These are phyloP conservation scores for Penicillium dipodomyicola DNA, from an alignment of 495 filamentous ascomycete species.

Conservation along the genomic window DNA sequence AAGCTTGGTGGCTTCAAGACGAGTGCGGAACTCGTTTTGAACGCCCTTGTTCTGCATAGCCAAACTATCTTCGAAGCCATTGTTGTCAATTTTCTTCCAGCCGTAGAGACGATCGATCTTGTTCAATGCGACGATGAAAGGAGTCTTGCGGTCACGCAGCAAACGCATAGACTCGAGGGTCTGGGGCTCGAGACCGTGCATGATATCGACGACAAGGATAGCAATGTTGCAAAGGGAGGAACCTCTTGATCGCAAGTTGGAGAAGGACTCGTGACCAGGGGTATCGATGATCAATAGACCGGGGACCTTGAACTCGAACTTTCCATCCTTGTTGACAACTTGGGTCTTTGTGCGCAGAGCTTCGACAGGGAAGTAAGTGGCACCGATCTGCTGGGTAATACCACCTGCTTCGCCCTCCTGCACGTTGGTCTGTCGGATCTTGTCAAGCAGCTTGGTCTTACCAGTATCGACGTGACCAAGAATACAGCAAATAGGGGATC, in stretches of 20 bases:
- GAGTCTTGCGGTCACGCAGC: slow-evolving; percentile 89
- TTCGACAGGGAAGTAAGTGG: slow-evolving; percentile 98
- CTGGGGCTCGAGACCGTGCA: slow-evolving; percentile 98
- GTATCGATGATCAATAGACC: slow-evolving; percentile 98
- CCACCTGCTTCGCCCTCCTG: slow-evolving; percentile 99
- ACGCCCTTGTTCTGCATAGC: slow-evolving; percentile 88
- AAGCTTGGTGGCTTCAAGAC: slow-evolving; percentile 86
- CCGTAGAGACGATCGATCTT: slow-evolving; percentile 99
- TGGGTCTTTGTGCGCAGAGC: slow-evolving; percentile 85
- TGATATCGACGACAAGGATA: slow-evolving; percentile 98
- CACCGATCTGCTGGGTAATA: slow-evolving; percentile 99
- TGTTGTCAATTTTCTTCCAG: slow-evolving; percentile 98
- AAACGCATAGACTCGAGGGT: slow-evolving; percentile 96
- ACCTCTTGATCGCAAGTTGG: slow-evolving; percentile 92
- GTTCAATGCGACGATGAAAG: slow-evolving; percentile 98
- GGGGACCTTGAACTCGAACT: slow-evolving; percentile 96
- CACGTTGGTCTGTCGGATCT: slow-evolving; percentile 98
- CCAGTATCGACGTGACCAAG: slow-evolving; percentile 99
- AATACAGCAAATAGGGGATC: slow-evolving; percentile 99
- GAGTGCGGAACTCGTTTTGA: slow-evolving; percentile 90
- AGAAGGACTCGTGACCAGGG: slow-evolving; percentile 99
- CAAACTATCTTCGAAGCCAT: slow-evolving; percentile 93
- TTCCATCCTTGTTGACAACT: slow-evolving; percentile 86
- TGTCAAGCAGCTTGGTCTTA: slow-evolving; percentile 98
- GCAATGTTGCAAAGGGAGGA: slow-evolving; percentile 99